phyloP scores from a whole-genome alignment of 1,284 basidiomycete species.

The Phlebopus sp. region DNA sequence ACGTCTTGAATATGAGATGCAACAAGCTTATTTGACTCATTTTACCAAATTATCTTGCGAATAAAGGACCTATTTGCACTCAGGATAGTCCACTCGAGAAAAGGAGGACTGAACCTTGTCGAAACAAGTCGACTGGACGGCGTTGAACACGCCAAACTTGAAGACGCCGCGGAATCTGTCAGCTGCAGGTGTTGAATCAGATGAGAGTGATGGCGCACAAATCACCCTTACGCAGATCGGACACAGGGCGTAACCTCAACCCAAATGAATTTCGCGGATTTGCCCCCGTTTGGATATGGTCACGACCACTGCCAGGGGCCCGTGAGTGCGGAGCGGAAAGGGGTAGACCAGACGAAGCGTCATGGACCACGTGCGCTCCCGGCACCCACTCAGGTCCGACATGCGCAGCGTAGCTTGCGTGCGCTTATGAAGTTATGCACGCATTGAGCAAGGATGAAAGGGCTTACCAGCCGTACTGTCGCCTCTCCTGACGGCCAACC shows the following conservation, averaged over 20 bases:
- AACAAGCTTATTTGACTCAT: not conserved
- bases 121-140: constrained; percentile 82
- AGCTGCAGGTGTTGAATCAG: constrained; percentile 44
- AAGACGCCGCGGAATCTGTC: constrained; percentile 80
- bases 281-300: constrained; percentile 5
- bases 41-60: constrained; percentile 73
- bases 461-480: not conserved
- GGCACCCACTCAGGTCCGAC: not conserved
- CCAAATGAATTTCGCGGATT: constrained; percentile 40
- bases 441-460: not conserved
- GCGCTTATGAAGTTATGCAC: constrained; percentile 11
- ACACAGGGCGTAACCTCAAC: constrained; percentile 61
- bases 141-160: constrained; percentile 88
- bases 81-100: not conserved
- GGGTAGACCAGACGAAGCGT: not conserved
- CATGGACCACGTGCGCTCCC: not conserved
- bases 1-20: constrained; percentile 11
- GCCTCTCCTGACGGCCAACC: constrained; percentile 3
- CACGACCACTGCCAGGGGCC: not conserved
- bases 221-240: constrained; percentile 59
- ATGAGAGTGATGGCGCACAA: not conserved
- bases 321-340: not conserved
- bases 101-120: constrained; percentile 53
- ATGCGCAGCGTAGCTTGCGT: not conserved
- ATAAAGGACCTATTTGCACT: constrained; percentile 54